Percentiles rank a stretch among this genome's conserved stretches.
phyloP scores from a whole-genome alignment of 306 rosid genomes.

The Leucaena leucocephala region DNA sequence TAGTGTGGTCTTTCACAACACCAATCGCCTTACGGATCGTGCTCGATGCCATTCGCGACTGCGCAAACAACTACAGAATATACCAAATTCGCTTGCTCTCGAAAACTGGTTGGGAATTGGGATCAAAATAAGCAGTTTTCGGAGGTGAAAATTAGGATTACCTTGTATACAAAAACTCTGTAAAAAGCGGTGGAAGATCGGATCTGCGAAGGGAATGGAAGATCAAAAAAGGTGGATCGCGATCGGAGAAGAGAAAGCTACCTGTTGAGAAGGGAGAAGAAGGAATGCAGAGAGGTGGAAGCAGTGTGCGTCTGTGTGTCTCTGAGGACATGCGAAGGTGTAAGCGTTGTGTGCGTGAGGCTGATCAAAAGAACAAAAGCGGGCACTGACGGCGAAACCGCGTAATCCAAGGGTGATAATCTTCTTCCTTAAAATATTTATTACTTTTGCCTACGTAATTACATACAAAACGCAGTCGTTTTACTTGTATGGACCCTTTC shows the following conservation, averaged over 20 bases:
- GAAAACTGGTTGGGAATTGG: neutral
- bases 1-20: conserved; percentile 86
- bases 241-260: conserved; percentile 15
- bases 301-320: neutral
- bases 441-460: neutral
- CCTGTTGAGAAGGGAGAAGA: conserved; percentile 2
- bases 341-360: neutral
- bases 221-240: conserved; percentile 27
- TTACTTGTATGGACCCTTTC: neutral
- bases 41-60: conserved; percentile 60
- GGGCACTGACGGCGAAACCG: conserved; percentile 36
- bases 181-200: neutral
- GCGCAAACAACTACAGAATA: neutral
- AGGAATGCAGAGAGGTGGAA: conserved; percentile 4
- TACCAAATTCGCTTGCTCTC: neutral
- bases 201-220: conserved; percentile 27
- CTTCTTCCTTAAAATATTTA: neutral
- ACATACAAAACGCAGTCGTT: neutral
- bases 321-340: neutral
- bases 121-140: neutral
- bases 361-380: neutral
- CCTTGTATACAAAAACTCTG: conserved; percentile 14
- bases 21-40: conserved; percentile 91
- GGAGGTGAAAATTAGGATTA: conserved; percentile 1
- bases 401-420: conserved; percentile 36